Conservation (phyloP, 1,139 yeast species). For the Nadsonia commutata region DNA sequence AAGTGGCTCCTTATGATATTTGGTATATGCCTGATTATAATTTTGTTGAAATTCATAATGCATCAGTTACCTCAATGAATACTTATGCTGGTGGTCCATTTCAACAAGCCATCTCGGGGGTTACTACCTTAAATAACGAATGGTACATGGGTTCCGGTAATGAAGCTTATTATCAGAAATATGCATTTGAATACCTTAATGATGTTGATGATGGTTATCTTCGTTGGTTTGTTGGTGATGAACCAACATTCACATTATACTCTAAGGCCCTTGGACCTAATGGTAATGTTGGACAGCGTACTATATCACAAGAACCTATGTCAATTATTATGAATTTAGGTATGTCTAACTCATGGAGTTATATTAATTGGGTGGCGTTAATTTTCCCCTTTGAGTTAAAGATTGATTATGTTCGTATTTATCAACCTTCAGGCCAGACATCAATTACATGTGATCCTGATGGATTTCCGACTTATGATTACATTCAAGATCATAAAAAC, state of each 20-base stretch:
- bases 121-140: slow-evolving; percentile 49
- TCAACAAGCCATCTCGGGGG: slow-evolving; percentile 73
- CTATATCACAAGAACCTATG: slow-evolving; percentile 77
- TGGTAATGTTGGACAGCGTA: slow-evolving; percentile 69
- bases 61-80: slow-evolving; percentile 51
- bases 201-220: slow-evolving; percentile 55
- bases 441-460: slow-evolving; percentile 62
- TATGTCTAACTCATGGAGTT: slow-evolving; percentile 68
- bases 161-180: slow-evolving; percentile 42
- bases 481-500: slow-evolving; percentile 46
- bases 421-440: slow-evolving; percentile 45
- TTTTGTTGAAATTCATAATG: slow-evolving; percentile 48
- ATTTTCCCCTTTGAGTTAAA: slow-evolving; percentile 53
- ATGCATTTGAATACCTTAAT: slow-evolving; percentile 63
- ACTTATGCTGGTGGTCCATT: slow-evolving; percentile 70
- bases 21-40: slow-evolving; percentile 79
- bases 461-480: slow-evolving; percentile 59
- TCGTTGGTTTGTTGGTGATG: slow-evolving; percentile 67
- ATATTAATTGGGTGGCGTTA: slow-evolving; percentile 62
- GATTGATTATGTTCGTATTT: slow-evolving; percentile 64
- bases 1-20: slow-evolving; percentile 73
- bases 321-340: slow-evolving; percentile 64
- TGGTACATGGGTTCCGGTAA: slow-evolving; percentile 48
- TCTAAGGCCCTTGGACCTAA: slow-evolving; percentile 60
- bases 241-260: slow-evolving; percentile 47